Conservation (phyloP, 2,329 filamentous ascomycete species). For the Didymella exigua region DNA sequence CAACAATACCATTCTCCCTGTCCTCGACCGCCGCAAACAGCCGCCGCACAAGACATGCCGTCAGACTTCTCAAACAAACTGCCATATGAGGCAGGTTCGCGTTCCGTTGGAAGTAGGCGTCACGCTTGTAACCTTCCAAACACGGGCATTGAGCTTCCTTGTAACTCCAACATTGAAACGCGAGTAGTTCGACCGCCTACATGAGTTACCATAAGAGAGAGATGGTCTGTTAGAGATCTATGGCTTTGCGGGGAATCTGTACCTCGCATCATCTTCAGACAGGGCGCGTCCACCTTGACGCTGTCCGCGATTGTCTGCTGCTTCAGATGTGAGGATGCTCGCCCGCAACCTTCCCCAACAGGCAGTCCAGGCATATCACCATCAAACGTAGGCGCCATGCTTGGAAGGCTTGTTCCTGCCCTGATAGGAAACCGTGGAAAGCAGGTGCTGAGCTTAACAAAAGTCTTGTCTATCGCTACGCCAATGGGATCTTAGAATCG, state of each 20-base stretch:
- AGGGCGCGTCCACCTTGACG: no score
- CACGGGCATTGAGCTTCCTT: no score
- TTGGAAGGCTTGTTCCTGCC: neutral
- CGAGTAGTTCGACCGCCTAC: no score
- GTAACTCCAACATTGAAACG: neutral
- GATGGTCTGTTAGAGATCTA: no score
- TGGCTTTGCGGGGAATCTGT: no score
- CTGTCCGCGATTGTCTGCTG: no score
- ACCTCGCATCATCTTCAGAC: no score
- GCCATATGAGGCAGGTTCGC: slow-evolving; percentile 2
- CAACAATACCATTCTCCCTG: neutral
- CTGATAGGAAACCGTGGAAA: slow-evolving; percentile 1
- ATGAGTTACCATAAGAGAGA: no score
- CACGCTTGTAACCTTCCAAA: slow-evolving; percentile 14
- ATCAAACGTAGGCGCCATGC: slow-evolving; percentile 11
- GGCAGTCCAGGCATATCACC: neutral
- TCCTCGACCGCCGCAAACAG: slow-evolving; percentile 8
- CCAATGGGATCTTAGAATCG: neutral
- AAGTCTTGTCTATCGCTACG: slow-evolving; percentile 11
- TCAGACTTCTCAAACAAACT: neutral
- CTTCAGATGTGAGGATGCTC: no score
- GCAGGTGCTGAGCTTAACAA: slow-evolving; percentile 17
- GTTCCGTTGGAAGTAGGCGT: slow-evolving; percentile 9
- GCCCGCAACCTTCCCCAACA: neutral
- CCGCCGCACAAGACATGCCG: neutral